A percentile compares a stretch with the other conserved stretches of the same genome.
Conservation (phyloP, 306 rosid genomes). For the Acacia crassicarpa region DNA sequence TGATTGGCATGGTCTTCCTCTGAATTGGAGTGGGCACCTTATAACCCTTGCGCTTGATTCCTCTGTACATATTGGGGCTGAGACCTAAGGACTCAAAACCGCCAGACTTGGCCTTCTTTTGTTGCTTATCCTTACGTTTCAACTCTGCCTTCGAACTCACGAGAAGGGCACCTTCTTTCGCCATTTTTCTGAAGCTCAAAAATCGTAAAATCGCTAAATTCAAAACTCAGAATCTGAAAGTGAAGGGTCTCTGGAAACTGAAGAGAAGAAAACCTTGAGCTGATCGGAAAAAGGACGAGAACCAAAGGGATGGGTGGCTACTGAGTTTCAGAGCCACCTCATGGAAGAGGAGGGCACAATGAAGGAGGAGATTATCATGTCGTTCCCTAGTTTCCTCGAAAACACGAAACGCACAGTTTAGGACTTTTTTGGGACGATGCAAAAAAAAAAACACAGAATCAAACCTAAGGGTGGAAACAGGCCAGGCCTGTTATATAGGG, state of each 20-base stretch:
- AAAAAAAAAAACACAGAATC: no score
- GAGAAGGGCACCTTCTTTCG: background rate
- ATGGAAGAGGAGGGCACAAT: background rate
- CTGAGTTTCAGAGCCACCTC: background rate
- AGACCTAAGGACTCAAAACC: slow-evolving; percentile 85
- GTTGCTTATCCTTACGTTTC: slow-evolving; percentile 46
- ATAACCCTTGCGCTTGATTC: slow-evolving; percentile 84
- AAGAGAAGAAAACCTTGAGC: background rate
- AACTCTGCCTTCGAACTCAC: slow-evolving; percentile 57
- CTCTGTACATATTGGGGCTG: slow-evolving; percentile 58
- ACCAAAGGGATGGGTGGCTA: background rate
- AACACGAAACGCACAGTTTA: background rate
- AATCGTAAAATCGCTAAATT: background rate
- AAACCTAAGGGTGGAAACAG: no score
- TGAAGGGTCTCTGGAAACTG: background rate
- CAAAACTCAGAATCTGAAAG: background rate
- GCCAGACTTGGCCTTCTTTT: slow-evolving; percentile 74
- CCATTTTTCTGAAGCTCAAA: background rate
- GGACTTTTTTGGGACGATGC: background rate
- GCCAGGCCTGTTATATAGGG: no score
- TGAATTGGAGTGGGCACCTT: slow-evolving; percentile 91
- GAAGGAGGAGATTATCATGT: background rate
- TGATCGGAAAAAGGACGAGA: background rate
- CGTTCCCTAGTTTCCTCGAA: background rate
- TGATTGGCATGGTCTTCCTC: slow-evolving; percentile 91